Evolutionary conservation across 2,329 filamentous ascomycete genomes (phyloP).

Genomic region (Hypoxylon sp.): DNA sequence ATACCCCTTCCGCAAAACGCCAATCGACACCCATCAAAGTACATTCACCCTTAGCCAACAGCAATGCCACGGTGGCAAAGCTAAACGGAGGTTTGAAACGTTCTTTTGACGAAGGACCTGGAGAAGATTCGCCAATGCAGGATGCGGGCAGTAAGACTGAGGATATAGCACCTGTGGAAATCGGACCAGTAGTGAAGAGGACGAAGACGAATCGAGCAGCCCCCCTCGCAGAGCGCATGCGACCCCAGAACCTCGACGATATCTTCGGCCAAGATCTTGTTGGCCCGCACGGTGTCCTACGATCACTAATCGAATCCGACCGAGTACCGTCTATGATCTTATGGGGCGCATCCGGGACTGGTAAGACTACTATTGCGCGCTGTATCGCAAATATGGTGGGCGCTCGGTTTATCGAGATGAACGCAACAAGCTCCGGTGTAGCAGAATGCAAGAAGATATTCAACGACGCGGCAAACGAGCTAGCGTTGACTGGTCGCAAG

Average conservation of each 20-base stretch:
- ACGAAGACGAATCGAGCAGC: constrained; percentile 79
- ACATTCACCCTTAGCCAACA: constrained; percentile 56
- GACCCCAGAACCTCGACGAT: constrained; percentile 85
- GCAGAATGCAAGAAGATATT: constrained; percentile 95
- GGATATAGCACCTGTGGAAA: constrained; percentile 45
- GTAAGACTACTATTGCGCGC: constrained; percentile 92
- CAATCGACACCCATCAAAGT: constrained; percentile 58
- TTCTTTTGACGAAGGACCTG: constrained; percentile 68
- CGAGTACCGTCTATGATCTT: constrained; percentile 95
- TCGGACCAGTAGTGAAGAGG: constrained; percentile 71
- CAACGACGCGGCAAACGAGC: constrained; percentile 83
- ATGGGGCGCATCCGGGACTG: constrained; percentile 86
- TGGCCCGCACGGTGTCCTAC: constrained; percentile 84
- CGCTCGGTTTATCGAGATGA: constrained; percentile 93
- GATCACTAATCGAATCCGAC: constrained; percentile 87
- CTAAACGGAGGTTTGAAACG: constrained; percentile 64
- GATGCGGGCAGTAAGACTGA: constrained; percentile 48
- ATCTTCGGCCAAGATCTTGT: constrained; percentile 94
- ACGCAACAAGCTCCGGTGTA: constrained; percentile 90
- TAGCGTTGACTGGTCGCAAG: constrained; percentile 84
- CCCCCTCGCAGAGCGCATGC: constrained; percentile 94
- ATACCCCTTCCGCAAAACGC: constrained; percentile 72
- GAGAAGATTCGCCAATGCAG: constrained; percentile 49
- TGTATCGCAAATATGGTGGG: constrained; percentile 88
- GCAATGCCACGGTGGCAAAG: constrained; percentile 49